phyloP scores from a whole-genome alignment of 2,329 filamentous ascomycete species.

The Waltergamsia citrina region DNA sequence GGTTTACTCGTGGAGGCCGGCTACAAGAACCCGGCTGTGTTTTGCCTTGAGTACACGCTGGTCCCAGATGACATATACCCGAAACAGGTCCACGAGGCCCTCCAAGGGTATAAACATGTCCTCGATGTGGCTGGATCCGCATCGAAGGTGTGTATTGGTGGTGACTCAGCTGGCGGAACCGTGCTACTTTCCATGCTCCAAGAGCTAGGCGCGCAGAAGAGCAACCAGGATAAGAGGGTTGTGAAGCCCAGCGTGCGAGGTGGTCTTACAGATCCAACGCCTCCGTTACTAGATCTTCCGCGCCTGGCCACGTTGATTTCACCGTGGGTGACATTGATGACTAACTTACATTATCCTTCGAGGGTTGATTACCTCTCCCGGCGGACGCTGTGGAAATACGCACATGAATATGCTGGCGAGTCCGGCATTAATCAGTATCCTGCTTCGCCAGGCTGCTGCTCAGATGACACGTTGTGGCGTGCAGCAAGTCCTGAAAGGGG shows the following conservation, averaged over 20 bases:
- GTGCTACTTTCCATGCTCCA: slow-evolving; percentile 65
- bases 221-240: slow-evolving; percentile 10
- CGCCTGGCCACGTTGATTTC: slow-evolving; percentile 64
- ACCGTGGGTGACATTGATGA: slow-evolving; percentile 70
- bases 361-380: slow-evolving; percentile 66
- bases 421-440: slow-evolving; percentile 21
- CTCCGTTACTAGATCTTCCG: slow-evolving; percentile 18
- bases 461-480: slow-evolving; percentile 56
- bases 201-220: slow-evolving; percentile 39
- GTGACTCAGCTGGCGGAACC: slow-evolving; percentile 73
- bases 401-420: slow-evolving; percentile 53
- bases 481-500: slow-evolving; percentile 57
- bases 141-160: slow-evolving; percentile 58
- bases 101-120: slow-evolving; percentile 63
- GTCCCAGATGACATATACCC: slow-evolving; percentile 68
- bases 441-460: slow-evolving; percentile 60
- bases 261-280: slow-evolving; percentile 7
- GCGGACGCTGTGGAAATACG: slow-evolving; percentile 58
- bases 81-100: slow-evolving; percentile 59
- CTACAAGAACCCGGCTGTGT: slow-evolving; percentile 68
- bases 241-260: slow-evolving; percentile 6
- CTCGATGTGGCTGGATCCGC: slow-evolving; percentile 46
- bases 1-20: slow-evolving; percentile 53
- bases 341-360: slow-evolving; percentile 57
- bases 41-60: slow-evolving; percentile 72